Conservation (phyloP, 176 grass and related monocot genomes). For the sorghum (Sorghum bicolor) region Sorghum_bicolor_NCBIv3 NC_012879.2:19432501-19433000, state of each 20-base stretch:
- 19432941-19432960: background rate
- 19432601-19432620: background rate
- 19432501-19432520: background rate
- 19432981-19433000: background rate
- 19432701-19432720: background rate
- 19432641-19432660: background rate
- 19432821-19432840: conserved; percentile 3
- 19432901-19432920: background rate
- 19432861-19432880: background rate
- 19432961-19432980: background rate
- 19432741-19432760: background rate
- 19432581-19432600: background rate
- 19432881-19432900: background rate
- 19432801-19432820: background rate
- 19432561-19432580: background rate
- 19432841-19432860: conserved; percentile 24
- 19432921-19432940: background rate
- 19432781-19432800: background rate
- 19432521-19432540: background rate
- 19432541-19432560: background rate
- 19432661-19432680: background rate
- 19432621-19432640: background rate
- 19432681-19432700: background rate
- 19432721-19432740: background rate
- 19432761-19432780: background rate